Evolutionary conservation across 352 stramenopile species (phyloP).

Genomic region (Globisporangium lucens): DNA sequence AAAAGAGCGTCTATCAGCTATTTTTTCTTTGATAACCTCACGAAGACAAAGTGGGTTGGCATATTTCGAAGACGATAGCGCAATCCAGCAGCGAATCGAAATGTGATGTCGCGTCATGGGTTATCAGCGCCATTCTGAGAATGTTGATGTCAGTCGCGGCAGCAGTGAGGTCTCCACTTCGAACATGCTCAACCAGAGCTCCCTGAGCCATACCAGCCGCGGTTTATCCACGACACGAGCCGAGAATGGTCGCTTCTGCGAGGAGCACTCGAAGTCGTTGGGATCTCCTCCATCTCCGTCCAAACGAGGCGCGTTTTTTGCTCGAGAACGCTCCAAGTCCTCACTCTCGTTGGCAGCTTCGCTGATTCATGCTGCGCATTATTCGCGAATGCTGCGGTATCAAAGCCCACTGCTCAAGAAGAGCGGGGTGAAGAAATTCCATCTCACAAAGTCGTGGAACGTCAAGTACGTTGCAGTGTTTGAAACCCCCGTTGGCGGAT

Average conservation of each 20-base stretch:
- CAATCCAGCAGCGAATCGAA: constrained; percentile 38
- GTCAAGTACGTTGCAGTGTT: constrained; percentile 51
- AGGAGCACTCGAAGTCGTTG: constrained; percentile 26
- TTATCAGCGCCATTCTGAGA: constrained; percentile 22
- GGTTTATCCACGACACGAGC: constrained; percentile 10
- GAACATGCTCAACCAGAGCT: constrained; percentile 21
- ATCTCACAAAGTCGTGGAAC: constrained; percentile 57
- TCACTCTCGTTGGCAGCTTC: constrained; percentile 14
- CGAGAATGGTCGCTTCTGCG: constrained; percentile 23
- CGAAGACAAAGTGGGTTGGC: constrained; percentile 26
- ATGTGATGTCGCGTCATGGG: constrained; percentile 52
- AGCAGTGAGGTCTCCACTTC: constrained; percentile 22
- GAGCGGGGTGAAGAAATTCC: constrained; percentile 37
- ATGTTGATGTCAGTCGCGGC: constrained; percentile 16
- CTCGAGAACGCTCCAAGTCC: constrained; percentile 25
- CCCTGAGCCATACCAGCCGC: constrained; percentile 8
- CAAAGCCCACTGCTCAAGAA: constrained; percentile 57
- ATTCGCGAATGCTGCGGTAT: constrained; percentile 51
- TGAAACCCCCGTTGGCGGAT: constrained; percentile 58
- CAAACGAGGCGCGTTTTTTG: constrained; percentile 28
- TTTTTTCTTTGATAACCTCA: neutral
- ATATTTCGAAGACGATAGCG: constrained; percentile 37
- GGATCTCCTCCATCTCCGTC: constrained; percentile 27
- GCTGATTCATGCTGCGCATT: constrained; percentile 45
- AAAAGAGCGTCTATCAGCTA: neutral